Evolutionary conservation across 139 green algal genomes (phyloP), one percentile per base, ranked within the genome.

Genomic region (Chlamydomonas incerta): DNA sequence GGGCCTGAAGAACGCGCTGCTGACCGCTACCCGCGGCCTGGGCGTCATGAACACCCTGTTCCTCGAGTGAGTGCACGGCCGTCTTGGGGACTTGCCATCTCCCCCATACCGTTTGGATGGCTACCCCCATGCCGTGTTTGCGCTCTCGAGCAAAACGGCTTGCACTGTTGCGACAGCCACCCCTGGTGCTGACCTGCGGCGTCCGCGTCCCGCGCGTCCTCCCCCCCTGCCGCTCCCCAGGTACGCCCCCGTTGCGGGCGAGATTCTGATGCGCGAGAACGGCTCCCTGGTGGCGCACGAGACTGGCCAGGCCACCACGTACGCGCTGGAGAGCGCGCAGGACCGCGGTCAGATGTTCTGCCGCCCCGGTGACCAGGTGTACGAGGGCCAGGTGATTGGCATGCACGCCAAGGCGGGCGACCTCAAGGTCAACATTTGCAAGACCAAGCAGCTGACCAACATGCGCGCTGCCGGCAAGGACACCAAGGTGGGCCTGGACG

Each of bases 41-140:
- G 97, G 95, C 46, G 90, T 99, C 81, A 90, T 99, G 71, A 99
- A 99, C 95, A 99, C 98, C 26, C 93, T 97, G 72, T 97, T 99
- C 87, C 63, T 89, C 23, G 88, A 91, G 79, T 87, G 75, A 83
- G 76, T 83, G 35, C 41, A 50, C 41, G 8, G 41, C 41, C 41
- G 41, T n/a, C n/a, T n/a, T n/a, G n/a, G n/a, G n/a, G n/a, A n/a
- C n/a, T n/a, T n/a, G n/a, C n/a, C n/a, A n/a, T n/a, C n/a, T n/a
- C n/a, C n/a, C n/a, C n/a, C n/a, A n/a, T n/a, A n/a, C n/a, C n/a
- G n/a, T n/a, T n/a, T n/a, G n/a, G n/a, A n/a, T n/a, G n/a, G n/a
- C n/a, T n/a, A n/a, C n/a, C n/a, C n/a, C n/a, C n/a, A n/a, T n/a
- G n/a, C n/a, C n/a, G n/a, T n/a, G n/a, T n/a, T n/a, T n/a, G n/a